Conservation (phyloP, 495 filamentous ascomycete genomes). For the Talaromyces thailandensis region DNA sequence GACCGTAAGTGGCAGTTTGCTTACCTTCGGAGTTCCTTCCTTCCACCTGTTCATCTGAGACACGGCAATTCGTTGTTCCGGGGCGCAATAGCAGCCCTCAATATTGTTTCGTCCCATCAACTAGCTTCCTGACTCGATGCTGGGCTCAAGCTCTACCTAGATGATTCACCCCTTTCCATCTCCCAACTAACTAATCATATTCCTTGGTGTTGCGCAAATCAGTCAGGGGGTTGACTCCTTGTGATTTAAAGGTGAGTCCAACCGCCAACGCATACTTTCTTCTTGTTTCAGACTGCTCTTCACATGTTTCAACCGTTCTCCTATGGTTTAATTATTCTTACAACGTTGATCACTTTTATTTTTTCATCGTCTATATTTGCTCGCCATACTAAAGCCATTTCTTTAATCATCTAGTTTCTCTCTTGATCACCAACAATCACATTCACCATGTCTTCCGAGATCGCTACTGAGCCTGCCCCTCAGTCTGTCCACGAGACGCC, state of each 20-base stretch:
- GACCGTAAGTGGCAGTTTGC: not conserved
- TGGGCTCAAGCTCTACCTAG: not conserved
- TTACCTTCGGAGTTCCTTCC: not conserved
- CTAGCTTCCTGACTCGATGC: not conserved
- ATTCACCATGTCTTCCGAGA: conserved; percentile 14
- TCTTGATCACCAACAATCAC: conserved; percentile 1
- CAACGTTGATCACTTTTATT: not conserved
- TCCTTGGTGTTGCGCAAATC: not conserved
- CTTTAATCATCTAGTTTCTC: conserved; percentile 3
- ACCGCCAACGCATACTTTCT: not conserved
- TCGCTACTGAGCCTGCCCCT: conserved; percentile 1
- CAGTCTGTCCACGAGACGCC: conserved; percentile 11
- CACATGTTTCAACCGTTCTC: not conserved
- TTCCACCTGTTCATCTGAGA: not conserved
- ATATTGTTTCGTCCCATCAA: not conserved
- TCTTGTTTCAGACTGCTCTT: not conserved
- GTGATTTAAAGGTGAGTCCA: not conserved
- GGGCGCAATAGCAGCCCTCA: no score
- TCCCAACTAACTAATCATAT: not conserved
- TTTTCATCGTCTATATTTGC: not conserved
- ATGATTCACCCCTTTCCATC: not conserved
- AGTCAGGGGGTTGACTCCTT: not conserved
- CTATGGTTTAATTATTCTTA: not conserved
- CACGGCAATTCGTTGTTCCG: not conserved
- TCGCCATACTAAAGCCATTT: not conserved